phyloP scores from a whole-genome alignment of 345 rosid species.

The Eucalyptus marginata region DNA sequence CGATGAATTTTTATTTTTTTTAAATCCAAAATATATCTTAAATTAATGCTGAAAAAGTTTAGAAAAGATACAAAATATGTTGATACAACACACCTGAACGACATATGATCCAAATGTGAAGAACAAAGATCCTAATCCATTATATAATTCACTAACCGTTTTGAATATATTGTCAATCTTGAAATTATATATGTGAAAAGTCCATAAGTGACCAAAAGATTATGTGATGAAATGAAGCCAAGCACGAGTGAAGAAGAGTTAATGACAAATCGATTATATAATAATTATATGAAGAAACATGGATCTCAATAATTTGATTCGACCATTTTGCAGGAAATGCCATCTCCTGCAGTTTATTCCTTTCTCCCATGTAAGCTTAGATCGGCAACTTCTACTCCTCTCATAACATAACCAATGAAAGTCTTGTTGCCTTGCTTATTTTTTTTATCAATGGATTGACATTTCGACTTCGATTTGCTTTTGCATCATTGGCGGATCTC shows the following conservation, averaged over 20 bases:
- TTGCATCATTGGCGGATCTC: neutral
- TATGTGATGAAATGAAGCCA: neutral
- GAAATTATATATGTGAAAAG: neutral
- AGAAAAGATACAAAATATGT: no score
- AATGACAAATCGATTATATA: neutral
- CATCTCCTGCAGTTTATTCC: conserved; percentile 45
- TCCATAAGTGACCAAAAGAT: neutral
- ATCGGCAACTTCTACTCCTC: neutral
- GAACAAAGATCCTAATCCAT: no score
- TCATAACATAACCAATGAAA: neutral
- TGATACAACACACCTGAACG: no score
- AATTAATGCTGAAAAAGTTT: no score
- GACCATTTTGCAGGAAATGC: conserved; percentile 33
- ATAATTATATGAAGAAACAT: neutral
- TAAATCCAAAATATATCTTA: no score
- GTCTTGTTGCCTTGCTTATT: neutral
- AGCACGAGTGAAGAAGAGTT: neutral
- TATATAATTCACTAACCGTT: no score
- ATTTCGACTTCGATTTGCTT: neutral
- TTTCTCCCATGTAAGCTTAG: conserved; percentile 53
- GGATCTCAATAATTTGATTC: neutral
- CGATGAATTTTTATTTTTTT: no score
- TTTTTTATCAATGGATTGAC: neutral
- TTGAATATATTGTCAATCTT: no score
- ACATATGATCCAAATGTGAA: no score